These are phyloP conservation scores for Cokeromyces recurvatus DNA, from an alignment of 371 early-diverging fungal genomes.

Conservation along the genomic window DNA sequence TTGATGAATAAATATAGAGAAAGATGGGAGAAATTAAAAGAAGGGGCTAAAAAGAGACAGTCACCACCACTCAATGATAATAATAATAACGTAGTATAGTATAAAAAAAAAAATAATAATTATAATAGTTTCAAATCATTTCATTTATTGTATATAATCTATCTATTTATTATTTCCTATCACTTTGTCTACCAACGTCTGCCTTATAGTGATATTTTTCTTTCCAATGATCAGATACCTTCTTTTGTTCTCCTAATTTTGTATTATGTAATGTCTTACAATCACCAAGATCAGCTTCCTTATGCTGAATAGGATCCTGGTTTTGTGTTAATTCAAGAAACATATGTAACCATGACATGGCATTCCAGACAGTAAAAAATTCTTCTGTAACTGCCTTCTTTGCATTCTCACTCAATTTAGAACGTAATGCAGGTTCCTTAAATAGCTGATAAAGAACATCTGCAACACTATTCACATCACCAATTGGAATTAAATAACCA, in stretches of 20 bases:
- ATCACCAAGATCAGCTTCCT: constrained; percentile 4
- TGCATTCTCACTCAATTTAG: constrained; percentile 42
- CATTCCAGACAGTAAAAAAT: constrained; percentile 67
- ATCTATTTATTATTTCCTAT: no score
- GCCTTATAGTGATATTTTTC: constrained; percentile 30
- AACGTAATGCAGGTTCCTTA: constrained; percentile 38
- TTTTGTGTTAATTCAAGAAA: constrained; percentile 48
- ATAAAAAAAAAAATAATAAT: no score
- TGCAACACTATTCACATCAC: constrained; percentile 58
- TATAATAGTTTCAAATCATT: no score
- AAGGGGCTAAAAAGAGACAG: constrained; percentile 71
- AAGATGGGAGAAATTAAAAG: constrained; percentile 87
- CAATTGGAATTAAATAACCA: constrained; percentile 66
- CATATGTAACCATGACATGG: constrained; percentile 64
- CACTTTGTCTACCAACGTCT: no score
- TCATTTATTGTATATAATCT: no score
- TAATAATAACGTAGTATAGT: no score
- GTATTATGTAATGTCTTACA: constrained; percentile 7
- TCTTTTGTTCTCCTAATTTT: constrained; percentile 22
- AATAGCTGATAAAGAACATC: constrained; percentile 51
- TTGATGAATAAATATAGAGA: constrained; percentile 75
- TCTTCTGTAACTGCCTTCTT: constrained; percentile 53
- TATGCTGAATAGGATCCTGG: constrained; percentile 15
- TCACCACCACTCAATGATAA: constrained; percentile 11
- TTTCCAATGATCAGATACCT: constrained; percentile 34